Evolutionary conservation across 352 stramenopile species (phyloP), one percentile per base, ranked within the genome.

Genomic region (Globisporangium spiculum): DNA sequence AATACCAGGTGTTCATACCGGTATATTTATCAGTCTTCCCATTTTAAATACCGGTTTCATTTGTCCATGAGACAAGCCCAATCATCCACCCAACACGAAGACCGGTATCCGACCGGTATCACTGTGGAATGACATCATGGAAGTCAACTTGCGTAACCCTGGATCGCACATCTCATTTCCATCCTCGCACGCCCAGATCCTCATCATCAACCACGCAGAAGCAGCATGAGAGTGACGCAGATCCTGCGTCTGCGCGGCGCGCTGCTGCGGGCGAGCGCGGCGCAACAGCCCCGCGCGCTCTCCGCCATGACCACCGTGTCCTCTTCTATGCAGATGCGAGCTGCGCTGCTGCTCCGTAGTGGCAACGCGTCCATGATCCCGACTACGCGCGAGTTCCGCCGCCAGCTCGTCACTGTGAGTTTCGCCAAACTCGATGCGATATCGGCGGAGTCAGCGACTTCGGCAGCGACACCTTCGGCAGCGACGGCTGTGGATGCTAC

Each of bases 171-270:
- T 41, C 32, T 36, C 54, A 60, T 60, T 60, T 18, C 54, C 24
- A 59, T 30, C 53, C 24, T 59, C 53, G 22, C 54, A 41, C 24
- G 12, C 18, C 18, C 44, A 52, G 18, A 52, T 50, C 41, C 41
- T 50, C 16, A 0, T n/a, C 41, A 16, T 52, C 18, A 52, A 52
- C 44, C 54, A 41, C 41, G 54, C 54, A 41, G 44, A 6, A 50
- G 38, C 41, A 60, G 55, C 30, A 60, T 60, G 55, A 60, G 55
- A 24, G 30, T 60, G 62, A 52, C 50, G 62, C 62, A 60, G 50
- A 26, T 67, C 24, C 50, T 67, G 50, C 62, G 54, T 27, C 50
- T 60, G 20, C 62, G 62, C 8, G 41, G 38, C 24, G 60, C 38
- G 41, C 41, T 65, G 18, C 60, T 65, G 14, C 60, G 41, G 20